Base-by-base conservation (phyloP, 1,284 basidiomycete genomes). In the Coniferiporia sulphurascens region DNA sequence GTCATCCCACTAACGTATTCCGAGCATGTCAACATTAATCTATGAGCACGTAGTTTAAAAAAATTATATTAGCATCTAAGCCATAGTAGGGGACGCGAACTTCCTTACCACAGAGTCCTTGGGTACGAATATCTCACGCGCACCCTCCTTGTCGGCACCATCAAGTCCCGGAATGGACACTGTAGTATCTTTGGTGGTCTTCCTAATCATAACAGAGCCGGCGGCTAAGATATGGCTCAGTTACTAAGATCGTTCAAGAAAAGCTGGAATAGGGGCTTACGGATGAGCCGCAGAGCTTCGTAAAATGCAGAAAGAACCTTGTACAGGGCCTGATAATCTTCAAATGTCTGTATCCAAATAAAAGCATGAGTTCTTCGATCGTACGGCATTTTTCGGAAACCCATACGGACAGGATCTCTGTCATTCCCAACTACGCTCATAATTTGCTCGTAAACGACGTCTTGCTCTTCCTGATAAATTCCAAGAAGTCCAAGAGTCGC, bases 11-110 rank as follows among this genome's bases (percentile, higher is more conserved):
- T 70, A 61, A 82, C 81, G 77, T 58, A 79, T 65, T 56, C 80
- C 79, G 60, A 82, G 62, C 71, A 83, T 74, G 61, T 84, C 81
- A 5, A 82, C 71, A 6, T 78, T 59, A 15, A 81, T 64, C 71
- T 74, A 60, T 17, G 36, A 56, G 34, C 62, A 43, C 51, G 34
- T 7, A 53, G 7, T 8, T 46, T 17, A 3, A 2, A 8, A 15
- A 46, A 19, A 21, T 9, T 46, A 2, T 21, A 8, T 36, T 19
- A 19, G 2, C 15, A 12, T 12, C 35, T 3, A 3, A 9, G 17
- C 17, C 19, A 15, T 56, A 15, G 22, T 43, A 38, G 43, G 61
- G 15, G 43, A 45, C 46, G 3, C 19, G 3, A 10, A 12, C 36
- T 10, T 6, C 32, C 65, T 55, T 59, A 72, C 72, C 41, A 64